Evolutionary conservation across 2,329 filamentous ascomycete genomes (phyloP), one percentile per base, ranked within the genome.

Genomic region (Podosphaera xanthii): DNA sequence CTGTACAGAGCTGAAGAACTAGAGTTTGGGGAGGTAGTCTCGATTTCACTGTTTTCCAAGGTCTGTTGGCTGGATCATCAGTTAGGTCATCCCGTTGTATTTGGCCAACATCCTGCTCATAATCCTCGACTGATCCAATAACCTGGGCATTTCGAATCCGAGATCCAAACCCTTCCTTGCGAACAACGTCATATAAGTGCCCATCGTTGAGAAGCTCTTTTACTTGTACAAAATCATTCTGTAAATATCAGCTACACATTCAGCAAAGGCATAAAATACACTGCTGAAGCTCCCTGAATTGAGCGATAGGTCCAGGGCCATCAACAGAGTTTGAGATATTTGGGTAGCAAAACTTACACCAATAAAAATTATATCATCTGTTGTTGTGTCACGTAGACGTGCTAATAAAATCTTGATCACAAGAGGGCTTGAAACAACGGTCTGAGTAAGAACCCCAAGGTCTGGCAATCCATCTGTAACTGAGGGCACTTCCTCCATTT

Each of bases 171-270:
- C 95, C 82, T 48, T 77, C 76, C 70, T 90, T 94, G 61, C 79
- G 79, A n/a, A 79, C 75, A n/a, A 95, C 75, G 66, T 88, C 81
- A 63, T 83, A 79, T 33, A 95, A 76, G 65, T 85, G 82, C 1
- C 83, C 82, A 67, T 86, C 80, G 52, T 75, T 74, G 4, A 76
- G 75, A 2, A 92, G 77, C 69, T 94, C 85, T 65, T 83, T 85
- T 63, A 97, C 81, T 64, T 91, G 84, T 52, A 98, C 78, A 65
- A 81, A 87, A 62, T 85, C 79, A 64, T 94, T 85, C 82, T 85
- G 49, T 44, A 56, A 48, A 38, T 61, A 66, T 69, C 58, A 68
- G 66, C 59, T 14, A 44, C 36, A 12, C 2, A 5, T 50, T 50
- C 38, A 55, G 2, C 34, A 8, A 50, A 7, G 22, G 14, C 2